Evolutionary conservation across 306 rosid species (phyloP).

Genomic region (Vigna radiata): DNA sequence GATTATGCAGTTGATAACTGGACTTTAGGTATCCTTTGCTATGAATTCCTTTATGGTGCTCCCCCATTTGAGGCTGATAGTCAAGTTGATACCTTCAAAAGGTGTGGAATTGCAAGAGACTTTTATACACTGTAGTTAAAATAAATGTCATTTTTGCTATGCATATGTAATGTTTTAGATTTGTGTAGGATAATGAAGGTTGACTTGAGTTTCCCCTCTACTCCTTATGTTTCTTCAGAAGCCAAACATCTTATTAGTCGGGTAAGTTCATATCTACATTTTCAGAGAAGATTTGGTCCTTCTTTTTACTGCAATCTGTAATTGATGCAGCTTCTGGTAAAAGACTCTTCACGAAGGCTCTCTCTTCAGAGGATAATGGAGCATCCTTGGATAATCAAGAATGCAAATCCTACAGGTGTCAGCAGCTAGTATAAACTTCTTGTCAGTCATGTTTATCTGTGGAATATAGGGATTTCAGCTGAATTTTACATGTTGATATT

Average conservation of each 20-base stretch:
- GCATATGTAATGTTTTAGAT: conserved; percentile 3
- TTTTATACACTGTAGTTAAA: not conserved
- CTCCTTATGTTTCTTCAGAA: conserved; percentile 64
- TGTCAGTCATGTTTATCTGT: not conserved
- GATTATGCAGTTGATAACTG: conserved; percentile 89
- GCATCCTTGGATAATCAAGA: conserved; percentile 84
- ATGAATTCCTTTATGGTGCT: conserved; percentile 82
- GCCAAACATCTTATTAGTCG: conserved; percentile 73
- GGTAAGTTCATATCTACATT: conserved; percentile 52
- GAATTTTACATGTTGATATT: not conserved
- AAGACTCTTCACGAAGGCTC: conserved; percentile 76
- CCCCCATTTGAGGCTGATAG: conserved; percentile 95
- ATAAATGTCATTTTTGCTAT: conserved; percentile 11
- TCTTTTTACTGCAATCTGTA: conserved; percentile 23
- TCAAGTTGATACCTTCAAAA: conserved; percentile 79
- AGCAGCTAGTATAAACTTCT: conserved; percentile 46
- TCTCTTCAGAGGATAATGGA: conserved; percentile 92
- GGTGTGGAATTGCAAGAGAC: conserved; percentile 45
- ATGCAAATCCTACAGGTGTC: conserved; percentile 63
- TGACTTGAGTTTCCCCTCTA: conserved; percentile 70
- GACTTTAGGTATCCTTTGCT: conserved; percentile 90
- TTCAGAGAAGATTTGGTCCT: conserved; percentile 4
- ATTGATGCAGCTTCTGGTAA: conserved; percentile 76
- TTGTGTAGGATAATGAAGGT: conserved; percentile 70
- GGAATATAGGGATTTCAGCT: conserved; percentile 22